Conservation (phyloP, 208 protist species). For the Wallacemonas sp. region DNA sequence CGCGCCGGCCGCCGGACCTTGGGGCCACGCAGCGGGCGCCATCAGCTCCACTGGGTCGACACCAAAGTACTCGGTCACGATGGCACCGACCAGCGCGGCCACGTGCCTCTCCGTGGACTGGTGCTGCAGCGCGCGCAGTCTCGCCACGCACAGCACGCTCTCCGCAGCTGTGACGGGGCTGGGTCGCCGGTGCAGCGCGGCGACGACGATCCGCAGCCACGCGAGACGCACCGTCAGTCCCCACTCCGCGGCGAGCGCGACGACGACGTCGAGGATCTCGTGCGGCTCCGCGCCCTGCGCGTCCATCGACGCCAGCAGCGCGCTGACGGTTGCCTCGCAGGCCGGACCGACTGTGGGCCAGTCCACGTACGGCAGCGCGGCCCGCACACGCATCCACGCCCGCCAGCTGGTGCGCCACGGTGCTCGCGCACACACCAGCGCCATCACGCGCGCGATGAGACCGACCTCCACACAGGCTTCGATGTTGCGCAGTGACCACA, state of each 20-base stretch:
- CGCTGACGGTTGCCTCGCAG: conserved; percentile 1
- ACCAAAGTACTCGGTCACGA: conserved; percentile 15
- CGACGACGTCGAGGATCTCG: conserved; percentile 23
- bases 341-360: conserved; percentile 4
- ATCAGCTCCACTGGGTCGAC: neutral
- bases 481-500: conserved; percentile 19
- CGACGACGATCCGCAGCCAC: conserved; percentile 5
- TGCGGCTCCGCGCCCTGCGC: conserved; percentile 25
- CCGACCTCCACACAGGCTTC: conserved; percentile 11
- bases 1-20: too few species aligned
- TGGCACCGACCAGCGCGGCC: conserved; percentile 19
- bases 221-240: conserved; percentile 11
- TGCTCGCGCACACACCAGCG: conserved; percentile 16
- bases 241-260: conserved; percentile 17
- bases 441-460: conserved; percentile 25
- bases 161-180: conserved; percentile 23
- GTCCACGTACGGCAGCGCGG: conserved; percentile 17
- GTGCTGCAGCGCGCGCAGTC: conserved; percentile 17
- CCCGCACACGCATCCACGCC: conserved; percentile 25
- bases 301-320: conserved; percentile 27
- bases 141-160: conserved; percentile 16
- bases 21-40: too few species aligned
- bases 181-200: neutral
- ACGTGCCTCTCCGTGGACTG: conserved; percentile 31
- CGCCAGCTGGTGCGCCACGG: conserved; percentile 34